Evolutionary conservation across 352 stramenopile species (phyloP).

Genomic region (Globisporangium paddicum): DNA sequence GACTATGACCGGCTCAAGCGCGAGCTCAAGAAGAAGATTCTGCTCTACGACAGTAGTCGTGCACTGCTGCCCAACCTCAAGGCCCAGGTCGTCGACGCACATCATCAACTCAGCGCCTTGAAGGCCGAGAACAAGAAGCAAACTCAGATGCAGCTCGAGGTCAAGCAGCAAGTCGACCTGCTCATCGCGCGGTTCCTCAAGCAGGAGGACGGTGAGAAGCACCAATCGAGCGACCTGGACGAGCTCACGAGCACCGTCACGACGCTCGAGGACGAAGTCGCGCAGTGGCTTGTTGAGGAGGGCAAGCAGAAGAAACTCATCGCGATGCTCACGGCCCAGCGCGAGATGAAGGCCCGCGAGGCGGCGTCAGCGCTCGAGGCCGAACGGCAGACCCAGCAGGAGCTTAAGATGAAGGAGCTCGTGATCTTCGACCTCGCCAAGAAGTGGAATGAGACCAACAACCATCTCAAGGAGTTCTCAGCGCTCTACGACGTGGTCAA

Average conservation of each 20-base stretch:
- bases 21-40: slow-evolving; percentile 87
- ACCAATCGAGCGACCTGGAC: slow-evolving; percentile 62
- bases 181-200: slow-evolving; percentile 86
- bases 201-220: slow-evolving; percentile 81
- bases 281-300: slow-evolving; percentile 86
- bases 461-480: slow-evolving; percentile 91
- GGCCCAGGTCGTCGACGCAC: slow-evolving; percentile 72
- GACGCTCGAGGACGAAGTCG: slow-evolving; percentile 76
- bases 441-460: slow-evolving; percentile 92
- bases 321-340: slow-evolving; percentile 83
- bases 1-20: slow-evolving; percentile 84
- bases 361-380: slow-evolving; percentile 62
- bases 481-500: slow-evolving; percentile 95
- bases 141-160: slow-evolving; percentile 52
- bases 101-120: slow-evolving; percentile 57
- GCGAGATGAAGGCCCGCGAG: slow-evolving; percentile 89
- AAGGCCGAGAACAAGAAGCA: slow-evolving; percentile 68
- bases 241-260: slow-evolving; percentile 54
- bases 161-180: slow-evolving; percentile 91
- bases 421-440: slow-evolving; percentile 93
- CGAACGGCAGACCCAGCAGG: slow-evolving; percentile 82
- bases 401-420: slow-evolving; percentile 93
- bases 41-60: slow-evolving; percentile 64
- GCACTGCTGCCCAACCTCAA: slow-evolving; percentile 78
- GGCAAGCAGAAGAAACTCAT: slow-evolving; percentile 87